phyloP scores from a whole-genome alignment of 202 grass and related monocot species.

The Dendrocalamus latiflorus region DNA sequence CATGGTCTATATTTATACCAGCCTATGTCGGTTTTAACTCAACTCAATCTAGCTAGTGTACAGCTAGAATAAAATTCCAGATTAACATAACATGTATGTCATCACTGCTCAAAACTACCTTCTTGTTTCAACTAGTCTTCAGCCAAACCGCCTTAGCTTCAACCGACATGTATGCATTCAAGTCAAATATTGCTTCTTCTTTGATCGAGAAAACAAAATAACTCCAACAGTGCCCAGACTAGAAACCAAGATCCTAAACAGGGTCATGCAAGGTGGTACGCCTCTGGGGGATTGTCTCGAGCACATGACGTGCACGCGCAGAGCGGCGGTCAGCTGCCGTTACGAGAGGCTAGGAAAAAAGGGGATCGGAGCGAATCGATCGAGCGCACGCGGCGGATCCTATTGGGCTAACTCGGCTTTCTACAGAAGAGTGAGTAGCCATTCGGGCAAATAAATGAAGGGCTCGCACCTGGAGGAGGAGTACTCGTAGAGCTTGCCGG shows the following conservation, averaged over 20 bases:
- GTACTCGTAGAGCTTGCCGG: conserved; percentile 76
- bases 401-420: neutral
- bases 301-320: conserved; percentile 12
- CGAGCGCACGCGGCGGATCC: neutral
- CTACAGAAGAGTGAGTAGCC: neutral
- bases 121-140: too few species aligned
- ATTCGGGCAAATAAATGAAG: neutral
- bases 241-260: neutral
- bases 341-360: neutral
- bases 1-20: too few species aligned
- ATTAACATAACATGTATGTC: too few species aligned
- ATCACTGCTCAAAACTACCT: too few species aligned
- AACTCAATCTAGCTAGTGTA: too few species aligned
- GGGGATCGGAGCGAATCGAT: conserved; percentile 1
- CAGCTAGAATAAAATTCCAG: too few species aligned
- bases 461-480: conserved; percentile 45
- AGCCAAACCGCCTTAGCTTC: too few species aligned
- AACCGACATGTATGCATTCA: too few species aligned
- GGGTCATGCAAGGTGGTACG: conserved; percentile 7
- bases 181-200: too few species aligned
- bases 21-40: too few species aligned
- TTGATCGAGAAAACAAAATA: too few species aligned
- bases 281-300: conserved; percentile 21
- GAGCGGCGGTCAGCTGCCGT: neutral
- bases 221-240: neutral